Conservation (phyloP, 345 rosid species). For the Lumnitzera littorea region DNA sequence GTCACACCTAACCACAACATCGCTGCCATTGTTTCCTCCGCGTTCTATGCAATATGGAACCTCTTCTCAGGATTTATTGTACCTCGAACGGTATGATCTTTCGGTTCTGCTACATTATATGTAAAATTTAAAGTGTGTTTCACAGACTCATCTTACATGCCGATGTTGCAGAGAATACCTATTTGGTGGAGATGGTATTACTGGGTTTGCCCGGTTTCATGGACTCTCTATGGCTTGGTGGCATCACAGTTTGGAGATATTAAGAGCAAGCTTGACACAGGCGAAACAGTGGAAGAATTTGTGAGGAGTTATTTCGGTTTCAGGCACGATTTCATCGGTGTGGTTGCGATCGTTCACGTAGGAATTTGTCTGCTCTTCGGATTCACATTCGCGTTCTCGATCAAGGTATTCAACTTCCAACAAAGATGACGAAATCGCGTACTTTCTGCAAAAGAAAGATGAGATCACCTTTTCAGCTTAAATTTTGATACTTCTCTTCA, state of each 20-base stretch:
- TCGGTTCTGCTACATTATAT: neutral
- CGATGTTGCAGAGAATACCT: conserved; percentile 40
- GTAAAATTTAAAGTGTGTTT: no score
- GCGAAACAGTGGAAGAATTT: conserved; percentile 48
- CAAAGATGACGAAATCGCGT: conserved; percentile 25
- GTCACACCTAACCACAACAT: conserved; percentile 49
- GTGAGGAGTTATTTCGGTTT: conserved; percentile 48
- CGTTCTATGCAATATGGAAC: conserved; percentile 47
- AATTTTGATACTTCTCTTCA: no score
- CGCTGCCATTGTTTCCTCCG: conserved; percentile 40
- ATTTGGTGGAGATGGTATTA: conserved; percentile 75
- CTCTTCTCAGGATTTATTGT: conserved; percentile 58
- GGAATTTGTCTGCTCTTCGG: conserved; percentile 47
- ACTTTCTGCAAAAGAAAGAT: no score
- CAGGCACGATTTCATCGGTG: conserved; percentile 46
- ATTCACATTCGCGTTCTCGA: conserved; percentile 62
- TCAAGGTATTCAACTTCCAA: conserved; percentile 73
- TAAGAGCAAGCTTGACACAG: conserved; percentile 23
- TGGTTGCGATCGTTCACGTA: conserved; percentile 39
- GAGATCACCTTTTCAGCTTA: no score
- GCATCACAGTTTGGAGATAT: conserved; percentile 53
- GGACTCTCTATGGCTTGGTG: conserved; percentile 51
- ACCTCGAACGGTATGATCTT: conserved; percentile 32
- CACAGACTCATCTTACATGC: no score
- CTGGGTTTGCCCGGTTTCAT: conserved; percentile 46